These are phyloP conservation scores for Calonectria fujianensis DNA, from an alignment of 2,329 filamentous ascomycete species.

Conservation along the genomic window DNA sequence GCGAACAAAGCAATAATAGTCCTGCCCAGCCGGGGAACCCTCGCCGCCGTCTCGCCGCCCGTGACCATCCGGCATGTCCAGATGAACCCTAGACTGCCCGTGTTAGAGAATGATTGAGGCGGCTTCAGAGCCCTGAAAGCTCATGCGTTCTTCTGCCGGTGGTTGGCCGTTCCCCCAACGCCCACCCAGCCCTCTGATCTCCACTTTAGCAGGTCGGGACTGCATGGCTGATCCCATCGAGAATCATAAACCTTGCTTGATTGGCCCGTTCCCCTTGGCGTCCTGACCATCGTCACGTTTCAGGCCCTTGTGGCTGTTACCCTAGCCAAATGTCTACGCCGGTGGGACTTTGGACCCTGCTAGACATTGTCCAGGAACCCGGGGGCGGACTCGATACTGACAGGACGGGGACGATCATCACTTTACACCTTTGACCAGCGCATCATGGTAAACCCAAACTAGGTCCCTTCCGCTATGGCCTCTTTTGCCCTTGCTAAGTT, in stretches of 20 bases:
- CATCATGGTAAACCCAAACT: constrained; percentile 29
- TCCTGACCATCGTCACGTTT: constrained; percentile 51
- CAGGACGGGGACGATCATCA: constrained; percentile 22
- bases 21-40: constrained; percentile 1
- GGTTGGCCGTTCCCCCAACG: constrained; percentile 39
- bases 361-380: constrained; percentile 31
- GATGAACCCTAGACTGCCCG: constrained; percentile 40
- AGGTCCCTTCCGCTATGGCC: not conserved
- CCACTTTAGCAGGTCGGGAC: constrained; percentile 30
- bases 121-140: constrained; percentile 33
- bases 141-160: constrained; percentile 24
- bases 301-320: constrained; percentile 47
- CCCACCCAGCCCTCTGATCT: constrained; percentile 32
- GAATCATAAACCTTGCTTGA: constrained; percentile 32
- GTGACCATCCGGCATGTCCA: constrained; percentile 15
- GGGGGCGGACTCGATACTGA: constrained; percentile 29
- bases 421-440: constrained; percentile 31
- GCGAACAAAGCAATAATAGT: constrained; percentile 14
- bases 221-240: constrained; percentile 42
- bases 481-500: not conserved
- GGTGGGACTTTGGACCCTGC: constrained; percentile 42
- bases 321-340: constrained; percentile 43
- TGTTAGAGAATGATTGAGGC: constrained; percentile 48
- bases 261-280: constrained; percentile 41
- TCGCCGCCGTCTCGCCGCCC: constrained; percentile 2